Evolutionary conservation across 169 alveolate species (phyloP), one percentile per base, ranked within the genome.

Genomic region (Blepharisma undulans): DNA sequence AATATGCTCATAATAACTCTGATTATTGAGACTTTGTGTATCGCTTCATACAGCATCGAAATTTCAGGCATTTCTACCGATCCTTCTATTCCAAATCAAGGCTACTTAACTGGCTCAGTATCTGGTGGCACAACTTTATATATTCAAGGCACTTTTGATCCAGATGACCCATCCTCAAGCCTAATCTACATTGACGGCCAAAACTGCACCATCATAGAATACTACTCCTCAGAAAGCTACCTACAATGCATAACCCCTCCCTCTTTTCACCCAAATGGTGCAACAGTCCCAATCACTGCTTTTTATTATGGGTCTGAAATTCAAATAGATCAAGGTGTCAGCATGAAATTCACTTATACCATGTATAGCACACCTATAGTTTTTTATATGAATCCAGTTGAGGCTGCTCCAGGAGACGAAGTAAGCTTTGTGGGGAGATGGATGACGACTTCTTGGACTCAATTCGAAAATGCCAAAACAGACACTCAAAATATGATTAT

Each of bases 321-420:
- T 22, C 72, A 6, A 14, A 14, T 82, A 16, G 89, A 36, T 30
- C 34, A 72, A 21, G n/a, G 61, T 10, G 78, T 82, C 27, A 60
- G 4, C 48, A 82, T 60, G 8, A 14, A 21, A 21, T 82, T 36
- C 76, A 22, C 74, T 16, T 36, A 82, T 12, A 22, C 29, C 5
- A 32, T 34, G 8, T 27, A 36, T 0, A 22, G 74, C 6, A 82
- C 89, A 1, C 89, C 89, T 36, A 10, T 72, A 2, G 21, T 82
- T 2, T 33, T 48, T 60, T 82, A 82, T n/a, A 60, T 82, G 27
- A 48, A 34, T 60, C 89, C 89, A 19, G 34, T 19, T 36, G 89
- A 82, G 33, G 89, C 89, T 4, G n/a, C 61, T 82, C 77, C 72
- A 3, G 89, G 89, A 19, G 89, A 82, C 33, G 89, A 82, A 36